Evolutionary conservation across 2,329 filamentous ascomycete species (phyloP).

Genomic region (Ilyonectria sp.): DNA sequence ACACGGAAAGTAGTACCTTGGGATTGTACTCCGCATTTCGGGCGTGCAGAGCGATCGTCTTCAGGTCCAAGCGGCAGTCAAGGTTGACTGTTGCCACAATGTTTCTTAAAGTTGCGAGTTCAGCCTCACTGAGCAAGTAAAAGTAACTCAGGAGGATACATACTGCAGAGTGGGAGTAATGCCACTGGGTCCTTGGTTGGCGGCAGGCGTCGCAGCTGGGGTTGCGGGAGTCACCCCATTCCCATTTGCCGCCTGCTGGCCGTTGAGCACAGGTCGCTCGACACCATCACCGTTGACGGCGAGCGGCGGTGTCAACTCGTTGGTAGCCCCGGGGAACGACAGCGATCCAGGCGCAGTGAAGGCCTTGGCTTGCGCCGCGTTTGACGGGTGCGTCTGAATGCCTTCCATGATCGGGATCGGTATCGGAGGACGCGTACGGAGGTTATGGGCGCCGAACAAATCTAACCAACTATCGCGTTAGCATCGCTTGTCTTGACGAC

Average conservation of each 20-base stretch:
- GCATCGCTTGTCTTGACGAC: slow-evolving; percentile 34
- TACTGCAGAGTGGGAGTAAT: slow-evolving; percentile 96
- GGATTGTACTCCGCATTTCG: slow-evolving; percentile 99
- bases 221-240: slow-evolving; percentile 90
- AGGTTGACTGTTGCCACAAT: slow-evolving; percentile 99
- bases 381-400: slow-evolving; percentile 92
- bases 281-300: slow-evolving; percentile 75
- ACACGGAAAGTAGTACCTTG: slow-evolving; percentile 77
- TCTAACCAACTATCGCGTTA: slow-evolving; percentile 50
- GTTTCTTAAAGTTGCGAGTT: slow-evolving; percentile 78
- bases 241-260: slow-evolving; percentile 73
- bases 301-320: slow-evolving; percentile 83
- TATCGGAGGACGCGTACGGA: slow-evolving; percentile 40
- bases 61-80: slow-evolving; percentile 96
- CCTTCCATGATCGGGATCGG: slow-evolving; percentile 79
- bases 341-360: slow-evolving; percentile 94
- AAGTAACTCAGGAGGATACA: slow-evolving; percentile 71
- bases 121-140: slow-evolving; percentile 64
- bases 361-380: slow-evolving; percentile 92
- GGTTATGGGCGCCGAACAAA: slow-evolving; percentile 51
- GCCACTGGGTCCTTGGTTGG: slow-evolving; percentile 86
- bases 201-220: slow-evolving; percentile 91
- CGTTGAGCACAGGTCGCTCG: slow-evolving; percentile 58
- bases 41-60: slow-evolving; percentile 98
- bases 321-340: slow-evolving; percentile 89